Conservation (phyloP, 1,139 yeast genomes). For the Torulaspora globosa region DNA sequence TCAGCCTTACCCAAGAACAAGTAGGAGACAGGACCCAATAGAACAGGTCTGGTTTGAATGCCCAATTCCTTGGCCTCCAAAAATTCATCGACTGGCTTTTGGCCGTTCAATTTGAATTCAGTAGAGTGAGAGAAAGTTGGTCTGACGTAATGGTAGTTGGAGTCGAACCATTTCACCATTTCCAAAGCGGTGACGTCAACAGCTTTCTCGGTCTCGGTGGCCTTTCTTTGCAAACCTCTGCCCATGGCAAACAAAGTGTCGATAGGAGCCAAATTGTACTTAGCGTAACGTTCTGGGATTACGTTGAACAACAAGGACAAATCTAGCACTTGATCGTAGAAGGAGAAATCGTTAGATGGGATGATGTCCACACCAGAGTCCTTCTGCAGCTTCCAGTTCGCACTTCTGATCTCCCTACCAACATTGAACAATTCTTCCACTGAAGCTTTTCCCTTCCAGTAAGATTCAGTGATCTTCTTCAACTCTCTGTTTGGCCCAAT, state of each 20-base stretch:
- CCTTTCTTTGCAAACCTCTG: constrained; percentile 98
- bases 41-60: constrained; percentile 93
- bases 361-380: constrained; percentile 96
- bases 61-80: constrained; percentile 97
- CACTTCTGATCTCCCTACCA: constrained; percentile 92
- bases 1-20: constrained; percentile 95
- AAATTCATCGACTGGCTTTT: constrained; percentile 95
- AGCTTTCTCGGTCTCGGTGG: constrained; percentile 79
- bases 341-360: constrained; percentile 97
- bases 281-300: constrained; percentile 94
- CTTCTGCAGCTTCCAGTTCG: constrained; percentile 97
- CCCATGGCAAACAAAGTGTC: constrained; percentile 99
- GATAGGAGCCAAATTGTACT: constrained; percentile 81
- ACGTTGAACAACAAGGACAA: constrained; percentile 89
- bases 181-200: constrained; percentile 98
- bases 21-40: constrained; percentile 95
- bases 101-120: constrained; percentile 90
- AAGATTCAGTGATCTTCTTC: constrained; percentile 96
- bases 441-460: constrained; percentile 93
- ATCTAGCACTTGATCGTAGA: constrained; percentile 95
- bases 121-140: constrained; percentile 97
- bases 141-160: constrained; percentile 99
- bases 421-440: constrained; percentile 84
- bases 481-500: constrained; percentile 98
- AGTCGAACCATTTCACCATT: constrained; percentile 99